These are phyloP conservation scores for Kurtzmaniella quercitrusa DNA, from an alignment of 1,139 yeast genomes.

Conservation along the genomic window DNA sequence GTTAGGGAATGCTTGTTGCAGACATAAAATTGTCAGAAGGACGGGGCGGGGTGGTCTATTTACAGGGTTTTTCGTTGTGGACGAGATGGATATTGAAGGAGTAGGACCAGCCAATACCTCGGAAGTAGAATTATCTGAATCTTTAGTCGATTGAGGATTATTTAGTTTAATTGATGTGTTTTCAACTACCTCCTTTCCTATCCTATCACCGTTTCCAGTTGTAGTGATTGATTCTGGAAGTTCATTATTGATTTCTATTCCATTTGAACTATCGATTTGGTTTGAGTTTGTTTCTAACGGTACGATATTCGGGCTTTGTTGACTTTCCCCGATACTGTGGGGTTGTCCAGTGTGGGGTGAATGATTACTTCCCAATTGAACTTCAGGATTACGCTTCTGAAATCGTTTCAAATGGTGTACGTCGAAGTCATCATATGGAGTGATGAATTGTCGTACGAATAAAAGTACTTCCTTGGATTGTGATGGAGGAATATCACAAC, in stretches of 20 bases:
- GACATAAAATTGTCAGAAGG: constrained; percentile 27
- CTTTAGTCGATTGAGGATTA: too few relatives aligned
- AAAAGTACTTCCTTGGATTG: constrained; percentile 25
- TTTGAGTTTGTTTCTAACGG: too few relatives aligned
- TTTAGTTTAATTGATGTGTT: too few relatives aligned
- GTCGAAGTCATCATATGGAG: constrained; percentile 22
- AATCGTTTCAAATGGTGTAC: constrained; percentile 34
- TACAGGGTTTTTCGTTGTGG: not conserved
- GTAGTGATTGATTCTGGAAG: too few relatives aligned
- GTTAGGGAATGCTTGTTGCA: constrained; percentile 14
- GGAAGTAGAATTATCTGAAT: not conserved
- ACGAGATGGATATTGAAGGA: too few relatives aligned
- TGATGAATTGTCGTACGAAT: constrained; percentile 23
- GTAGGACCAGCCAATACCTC: too few relatives aligned
- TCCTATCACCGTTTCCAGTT: too few relatives aligned
- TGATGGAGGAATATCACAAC: constrained; percentile 31
- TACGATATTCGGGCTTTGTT: not conserved
- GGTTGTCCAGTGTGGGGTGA: not conserved
- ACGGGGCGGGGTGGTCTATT: constrained; percentile 4
- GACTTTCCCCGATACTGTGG: not conserved
- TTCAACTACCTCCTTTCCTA: too few relatives aligned
- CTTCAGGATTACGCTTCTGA: not conserved
- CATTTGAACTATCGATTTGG: too few relatives aligned
- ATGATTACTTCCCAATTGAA: not conserved
- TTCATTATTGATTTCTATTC: too few relatives aligned